Evolutionary conservation across 1,284 basidiomycete genomes (phyloP).

Genomic region (Trametes pubescens): DNA sequence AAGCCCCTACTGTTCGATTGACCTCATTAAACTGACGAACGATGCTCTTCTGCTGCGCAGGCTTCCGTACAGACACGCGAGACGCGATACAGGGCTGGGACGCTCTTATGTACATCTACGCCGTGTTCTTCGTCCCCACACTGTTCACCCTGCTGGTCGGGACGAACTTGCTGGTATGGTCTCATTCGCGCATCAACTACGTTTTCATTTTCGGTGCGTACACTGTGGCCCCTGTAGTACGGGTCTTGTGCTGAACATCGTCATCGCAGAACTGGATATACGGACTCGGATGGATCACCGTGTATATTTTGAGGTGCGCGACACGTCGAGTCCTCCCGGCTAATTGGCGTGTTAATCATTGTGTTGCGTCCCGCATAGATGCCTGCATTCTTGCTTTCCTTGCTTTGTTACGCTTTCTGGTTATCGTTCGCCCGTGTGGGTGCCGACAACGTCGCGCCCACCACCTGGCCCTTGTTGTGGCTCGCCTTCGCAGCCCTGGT

Average conservation of each 20-base stretch:
- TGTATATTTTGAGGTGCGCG: slow-evolving; percentile 81
- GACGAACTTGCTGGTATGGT: slow-evolving; percentile 84
- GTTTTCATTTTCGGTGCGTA: slow-evolving; percentile 87
- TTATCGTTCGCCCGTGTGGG: slow-evolving; percentile 80
- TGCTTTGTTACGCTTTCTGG: slow-evolving; percentile 86
- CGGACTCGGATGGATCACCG: slow-evolving; percentile 81
- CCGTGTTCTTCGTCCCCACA: slow-evolving; percentile 76
- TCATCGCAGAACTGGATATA: slow-evolving; percentile 72
- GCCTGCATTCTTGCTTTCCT: slow-evolving; percentile 80
- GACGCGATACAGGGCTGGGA: slow-evolving; percentile 74
- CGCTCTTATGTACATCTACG: slow-evolving; percentile 85
- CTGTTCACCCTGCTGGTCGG: slow-evolving; percentile 85
- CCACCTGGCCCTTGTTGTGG: slow-evolving; percentile 89
- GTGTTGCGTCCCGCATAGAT: slow-evolving; percentile 56
- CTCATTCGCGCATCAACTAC: slow-evolving; percentile 83
- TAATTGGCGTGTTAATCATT: background rate
- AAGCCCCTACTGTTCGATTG: slow-evolving; percentile 43
- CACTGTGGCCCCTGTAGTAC: background rate
- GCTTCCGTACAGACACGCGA: slow-evolving; percentile 66
- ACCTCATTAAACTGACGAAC: background rate
- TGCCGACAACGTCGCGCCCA: slow-evolving; percentile 52
- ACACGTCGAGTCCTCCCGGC: background rate
- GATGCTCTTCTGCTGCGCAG: slow-evolving; percentile 45
- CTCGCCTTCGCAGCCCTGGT: slow-evolving; percentile 68
- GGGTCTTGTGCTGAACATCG: background rate